Base-by-base conservation (phyloP, 495 filamentous ascomycete species). In the Staphylotrichum tortipilum region DNA sequence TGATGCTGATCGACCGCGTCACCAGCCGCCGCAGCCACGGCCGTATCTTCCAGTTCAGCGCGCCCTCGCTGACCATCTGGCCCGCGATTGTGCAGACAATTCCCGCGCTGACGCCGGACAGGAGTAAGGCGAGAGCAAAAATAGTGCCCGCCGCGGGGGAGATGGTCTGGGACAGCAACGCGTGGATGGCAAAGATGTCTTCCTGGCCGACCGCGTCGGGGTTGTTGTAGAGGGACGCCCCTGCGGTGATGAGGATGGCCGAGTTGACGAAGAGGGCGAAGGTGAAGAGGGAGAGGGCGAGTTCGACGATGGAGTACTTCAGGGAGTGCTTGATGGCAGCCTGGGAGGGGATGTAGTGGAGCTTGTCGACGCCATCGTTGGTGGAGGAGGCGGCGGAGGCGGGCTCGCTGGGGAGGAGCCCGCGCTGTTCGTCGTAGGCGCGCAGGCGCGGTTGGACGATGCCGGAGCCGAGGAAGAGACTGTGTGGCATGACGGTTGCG, bases 261-360 rank as follows among this genome's bases (percentile, higher is more conserved):
- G 80, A 85, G 69, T 95, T 95, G 58, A 95, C 88, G 55, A 95
- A 95, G n/a, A 94, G 78, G 7, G 89, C 89, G 59, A 94, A 92
- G 15, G 87, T 87, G 60, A 90, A 87, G n/a, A 95, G 81, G 0
- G 85, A 86, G 28, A 91, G 53, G 29, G 79, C 63, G 23, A 94
- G 73, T 58, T 89, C 85, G 10, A 79, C 72, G 55, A 90, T 85
- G 7, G 85, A 87, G 66, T 90, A 91, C 44, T 81, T 83, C 57
- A 95, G 74, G 54, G 85, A 94, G 58, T 81, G 76, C 5, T 75
- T 78, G 52, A 95, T 89, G 7, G 89, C 89, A 4, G 78, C 66
- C 11, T 91, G 71, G 3, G 85, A 86, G 12, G 89, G 89, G 17
- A 82, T 73, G 68, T 95, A 95, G 46, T 80, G 70, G n/a, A n/a